Evolutionary conservation across 169 alveolate genomes (phyloP).

Genomic region (Eimeria falciformis): DNA sequence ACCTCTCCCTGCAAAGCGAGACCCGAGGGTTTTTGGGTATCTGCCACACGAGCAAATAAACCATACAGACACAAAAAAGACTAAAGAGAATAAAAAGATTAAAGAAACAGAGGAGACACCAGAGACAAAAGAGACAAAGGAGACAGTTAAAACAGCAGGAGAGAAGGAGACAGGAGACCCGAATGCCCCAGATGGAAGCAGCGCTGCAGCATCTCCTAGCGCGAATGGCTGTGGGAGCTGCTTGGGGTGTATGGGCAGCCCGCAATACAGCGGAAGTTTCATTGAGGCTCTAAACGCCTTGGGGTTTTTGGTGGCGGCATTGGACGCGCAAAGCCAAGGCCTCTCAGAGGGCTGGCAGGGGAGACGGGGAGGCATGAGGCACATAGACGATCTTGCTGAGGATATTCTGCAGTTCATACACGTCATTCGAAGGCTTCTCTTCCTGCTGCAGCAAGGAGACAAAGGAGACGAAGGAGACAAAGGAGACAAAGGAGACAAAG

Average conservation of each 20-base stretch:
- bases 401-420: slow-evolving; percentile 47
- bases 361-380: slow-evolving; percentile 17
- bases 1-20: not conserved
- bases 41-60: not conserved
- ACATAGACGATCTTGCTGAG: slow-evolving; percentile 53
- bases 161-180: too few species aligned
- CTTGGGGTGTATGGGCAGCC: not conserved
- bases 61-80: too few species aligned
- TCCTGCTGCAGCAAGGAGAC: not conserved
- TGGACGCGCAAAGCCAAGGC: slow-evolving; percentile 77
- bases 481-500: not conserved
- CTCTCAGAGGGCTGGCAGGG: slow-evolving; percentile 67
- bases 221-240: not conserved
- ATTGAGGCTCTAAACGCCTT: slow-evolving; percentile 43
- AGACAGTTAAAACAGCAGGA: not conserved
- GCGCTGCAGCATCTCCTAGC: too few species aligned
- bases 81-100: too few species aligned
- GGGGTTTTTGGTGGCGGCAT: slow-evolving; percentile 59
- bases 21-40: slow-evolving; percentile 45
- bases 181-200: too few species aligned
- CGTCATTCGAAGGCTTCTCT: not conserved
- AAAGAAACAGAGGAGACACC: not conserved
- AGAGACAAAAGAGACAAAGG: not conserved
- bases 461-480: not conserved
- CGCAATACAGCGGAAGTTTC: slow-evolving; percentile 64